phyloP scores from a whole-genome alignment of 1,284 basidiomycete species.

The Sanguinoderma infundibulare region DNA sequence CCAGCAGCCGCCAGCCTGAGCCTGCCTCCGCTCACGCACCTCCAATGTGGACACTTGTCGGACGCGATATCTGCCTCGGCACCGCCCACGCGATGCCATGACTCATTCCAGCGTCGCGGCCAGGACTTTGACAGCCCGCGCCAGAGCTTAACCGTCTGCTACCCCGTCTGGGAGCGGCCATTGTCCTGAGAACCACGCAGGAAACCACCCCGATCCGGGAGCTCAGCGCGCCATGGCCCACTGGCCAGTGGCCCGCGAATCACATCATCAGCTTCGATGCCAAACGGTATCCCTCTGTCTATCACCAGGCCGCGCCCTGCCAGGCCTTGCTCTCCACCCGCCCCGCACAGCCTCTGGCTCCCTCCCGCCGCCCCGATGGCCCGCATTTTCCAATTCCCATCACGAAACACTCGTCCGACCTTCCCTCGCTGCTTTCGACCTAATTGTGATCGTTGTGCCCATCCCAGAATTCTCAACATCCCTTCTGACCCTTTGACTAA shows the following conservation, averaged over 20 bases:
- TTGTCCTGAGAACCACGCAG: background rate
- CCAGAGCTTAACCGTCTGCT: conserved; percentile 20
- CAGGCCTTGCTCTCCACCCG: conserved; percentile 12
- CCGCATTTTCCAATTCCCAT: conserved; percentile 14
- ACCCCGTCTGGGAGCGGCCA: conserved; percentile 21
- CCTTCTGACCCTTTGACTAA: conserved; percentile 20
- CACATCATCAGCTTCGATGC: conserved; percentile 26
- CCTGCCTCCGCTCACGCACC: background rate
- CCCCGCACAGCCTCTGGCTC: conserved; percentile 18
- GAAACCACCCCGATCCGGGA: background rate
- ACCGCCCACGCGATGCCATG: conserved; percentile 4
- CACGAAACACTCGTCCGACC: conserved; percentile 7
- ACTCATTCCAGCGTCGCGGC: conserved; percentile 6
- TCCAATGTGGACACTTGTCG: background rate
- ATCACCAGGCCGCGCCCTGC: conserved; percentile 17
- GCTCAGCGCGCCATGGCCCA: background rate
- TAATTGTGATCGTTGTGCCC: conserved; percentile 26
- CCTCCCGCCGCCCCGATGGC: conserved; percentile 8
- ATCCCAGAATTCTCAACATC: conserved; percentile 14
- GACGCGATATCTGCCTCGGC: background rate
- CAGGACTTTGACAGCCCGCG: conserved; percentile 23
- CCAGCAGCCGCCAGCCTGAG: background rate
- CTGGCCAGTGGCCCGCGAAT: conserved; percentile 22
- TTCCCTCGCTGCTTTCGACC: conserved; percentile 20
- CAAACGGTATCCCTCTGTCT: conserved; percentile 12